phyloP scores from a whole-genome alignment of 345 rosid species.

The Dovyalis caffra region DNA sequence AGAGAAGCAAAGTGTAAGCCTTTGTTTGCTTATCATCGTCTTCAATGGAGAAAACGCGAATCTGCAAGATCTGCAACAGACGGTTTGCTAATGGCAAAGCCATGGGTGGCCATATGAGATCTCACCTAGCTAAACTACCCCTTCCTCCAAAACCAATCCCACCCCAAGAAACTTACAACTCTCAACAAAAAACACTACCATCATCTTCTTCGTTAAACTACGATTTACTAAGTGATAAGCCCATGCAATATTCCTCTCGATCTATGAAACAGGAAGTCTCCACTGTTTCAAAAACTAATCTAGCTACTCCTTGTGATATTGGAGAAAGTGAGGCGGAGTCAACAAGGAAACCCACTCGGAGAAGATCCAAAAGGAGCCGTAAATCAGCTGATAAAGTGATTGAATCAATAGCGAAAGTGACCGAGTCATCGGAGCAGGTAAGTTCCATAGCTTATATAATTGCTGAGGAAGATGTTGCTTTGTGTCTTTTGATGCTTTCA shows the following conservation, averaged over 20 bases:
- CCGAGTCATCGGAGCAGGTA: constrained; percentile 28
- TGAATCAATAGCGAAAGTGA: not conserved
- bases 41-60: constrained; percentile 5
- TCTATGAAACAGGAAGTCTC: constrained; percentile 23
- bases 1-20: not conserved
- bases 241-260: constrained; percentile 18
- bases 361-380: constrained; percentile 31
- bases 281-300: constrained; percentile 2
- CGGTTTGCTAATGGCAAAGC: constrained; percentile 60
- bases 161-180: not conserved
- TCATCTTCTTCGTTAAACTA: constrained; percentile 16
- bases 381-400: not conserved
- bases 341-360: constrained; percentile 5
- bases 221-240: not conserved
- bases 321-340: constrained; percentile 34
- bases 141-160: constrained; percentile 31
- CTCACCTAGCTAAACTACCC: constrained; percentile 50
- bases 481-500: constrained; percentile 31
- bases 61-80: constrained; percentile 56
- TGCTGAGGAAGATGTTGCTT: constrained; percentile 35
- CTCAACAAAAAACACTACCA: not conserved
- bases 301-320: not conserved
- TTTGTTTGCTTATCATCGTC: not conserved
- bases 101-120: constrained; percentile 75
- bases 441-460: constrained; percentile 28